A percentile compares a stretch with the other conserved stretches of the same genome.
These are phyloP conservation scores for Mrakia blollopis DNA, from an alignment of 768 basidiomycete genomes.

Conservation along the genomic window DNA sequence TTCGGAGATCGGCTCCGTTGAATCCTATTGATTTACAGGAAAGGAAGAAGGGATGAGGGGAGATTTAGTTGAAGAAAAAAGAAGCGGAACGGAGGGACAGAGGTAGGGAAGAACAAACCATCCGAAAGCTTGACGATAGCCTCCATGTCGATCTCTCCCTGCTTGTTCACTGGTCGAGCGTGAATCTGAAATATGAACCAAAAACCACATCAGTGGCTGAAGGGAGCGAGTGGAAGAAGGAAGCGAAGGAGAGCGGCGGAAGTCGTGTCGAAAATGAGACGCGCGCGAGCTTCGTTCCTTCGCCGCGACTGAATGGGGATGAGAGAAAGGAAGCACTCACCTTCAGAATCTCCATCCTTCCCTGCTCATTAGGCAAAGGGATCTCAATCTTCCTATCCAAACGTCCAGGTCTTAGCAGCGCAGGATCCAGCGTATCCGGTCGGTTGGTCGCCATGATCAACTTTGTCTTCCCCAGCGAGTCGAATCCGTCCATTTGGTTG, in stretches of 20 bases:
- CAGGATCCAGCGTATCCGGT: constrained; percentile 95
- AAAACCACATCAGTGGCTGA: neutral
- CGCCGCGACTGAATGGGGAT: too few relatives aligned
- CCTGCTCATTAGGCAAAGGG: constrained; percentile 94
- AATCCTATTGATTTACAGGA: constrained; percentile 75
- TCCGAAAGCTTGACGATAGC: constrained; percentile 72
- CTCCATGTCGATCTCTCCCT: constrained; percentile 93
- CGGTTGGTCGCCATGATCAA: constrained; percentile 99
- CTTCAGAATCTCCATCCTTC: constrained; percentile 90
- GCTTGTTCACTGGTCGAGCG: constrained; percentile 86
- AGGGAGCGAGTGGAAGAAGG: neutral
- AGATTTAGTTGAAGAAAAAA: too few relatives aligned
- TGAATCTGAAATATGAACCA: constrained; percentile 56
- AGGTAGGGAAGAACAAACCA: neutral
- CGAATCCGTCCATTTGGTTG: constrained; percentile 99
- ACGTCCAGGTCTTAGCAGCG: constrained; percentile 89
- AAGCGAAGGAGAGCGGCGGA: neutral
- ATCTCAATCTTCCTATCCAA: constrained; percentile 97
- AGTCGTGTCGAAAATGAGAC: too few relatives aligned
- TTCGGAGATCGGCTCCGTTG: constrained; percentile 94
- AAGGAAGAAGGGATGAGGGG: neutral
- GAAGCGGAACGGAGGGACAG: too few relatives aligned
- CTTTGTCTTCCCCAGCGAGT: constrained; percentile 89
- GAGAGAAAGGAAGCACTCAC: neutral
- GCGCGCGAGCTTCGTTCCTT: too few relatives aligned